Evolutionary conservation across 495 filamentous ascomycete species (phyloP).

Genomic region (Extremus antarcticus): DNA sequence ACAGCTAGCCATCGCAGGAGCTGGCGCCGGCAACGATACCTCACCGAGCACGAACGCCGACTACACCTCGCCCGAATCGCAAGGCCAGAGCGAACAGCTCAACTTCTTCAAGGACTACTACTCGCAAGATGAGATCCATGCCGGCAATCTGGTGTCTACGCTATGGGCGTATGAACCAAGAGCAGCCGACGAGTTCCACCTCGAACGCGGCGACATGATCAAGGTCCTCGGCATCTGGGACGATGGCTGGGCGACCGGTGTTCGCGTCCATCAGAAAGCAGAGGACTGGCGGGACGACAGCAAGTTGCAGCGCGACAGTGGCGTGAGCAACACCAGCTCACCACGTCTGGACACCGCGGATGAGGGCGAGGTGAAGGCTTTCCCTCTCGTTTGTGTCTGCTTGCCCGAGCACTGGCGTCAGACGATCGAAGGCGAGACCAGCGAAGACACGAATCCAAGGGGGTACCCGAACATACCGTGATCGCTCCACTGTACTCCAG

Average conservation of each 20-base stretch:
- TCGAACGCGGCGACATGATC: constrained; percentile 96
- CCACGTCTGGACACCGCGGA: constrained; percentile 52
- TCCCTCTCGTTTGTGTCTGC: constrained; percentile 89
- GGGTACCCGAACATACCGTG: background rate
- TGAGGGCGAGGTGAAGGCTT: constrained; percentile 89
- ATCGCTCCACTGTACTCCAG: background rate
- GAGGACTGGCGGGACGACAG: constrained; percentile 77
- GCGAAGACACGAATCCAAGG: constrained; percentile 9
- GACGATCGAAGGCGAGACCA: constrained; percentile 77
- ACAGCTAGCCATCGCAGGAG: constrained; percentile 43
- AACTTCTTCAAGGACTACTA: constrained; percentile 98
- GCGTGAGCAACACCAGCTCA: constrained; percentile 73
- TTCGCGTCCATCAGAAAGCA: constrained; percentile 67
- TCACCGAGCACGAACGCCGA: constrained; percentile 59
- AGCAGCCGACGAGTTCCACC: constrained; percentile 82
- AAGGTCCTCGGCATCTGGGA: constrained; percentile 99
- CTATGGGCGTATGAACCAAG: constrained; percentile 96
- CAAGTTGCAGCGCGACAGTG: constrained; percentile 78
- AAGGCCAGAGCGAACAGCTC: constrained; percentile 86
- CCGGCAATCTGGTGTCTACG: constrained; percentile 77
- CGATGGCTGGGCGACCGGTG: constrained; percentile 96
- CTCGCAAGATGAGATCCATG: constrained; percentile 88
- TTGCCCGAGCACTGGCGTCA: constrained; percentile 94
- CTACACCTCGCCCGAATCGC: constrained; percentile 61
- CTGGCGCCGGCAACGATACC: constrained; percentile 43